Evolutionary conservation across 345 rosid species (phyloP).

Genomic region (Moricandia moricandioides): DNA sequence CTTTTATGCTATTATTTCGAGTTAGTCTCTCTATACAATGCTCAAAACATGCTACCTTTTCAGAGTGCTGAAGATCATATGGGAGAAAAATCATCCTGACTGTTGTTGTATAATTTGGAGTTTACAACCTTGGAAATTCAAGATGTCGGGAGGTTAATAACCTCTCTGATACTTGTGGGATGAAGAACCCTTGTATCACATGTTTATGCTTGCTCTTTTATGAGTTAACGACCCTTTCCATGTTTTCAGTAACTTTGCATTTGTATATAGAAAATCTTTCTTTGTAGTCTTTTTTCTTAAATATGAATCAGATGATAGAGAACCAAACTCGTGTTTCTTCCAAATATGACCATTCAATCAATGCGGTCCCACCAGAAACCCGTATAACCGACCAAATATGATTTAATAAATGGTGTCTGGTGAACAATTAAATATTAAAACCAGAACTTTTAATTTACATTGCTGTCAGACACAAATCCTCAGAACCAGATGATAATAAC

Average conservation of each 20-base stretch:
- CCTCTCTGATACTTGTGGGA: neutral
- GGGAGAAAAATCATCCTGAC: slow-evolving; percentile 21
- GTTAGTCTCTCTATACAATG: neutral
- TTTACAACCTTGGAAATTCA: neutral
- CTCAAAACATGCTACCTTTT: neutral
- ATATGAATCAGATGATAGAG: neutral
- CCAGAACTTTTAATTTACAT: no score
- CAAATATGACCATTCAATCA: no score
- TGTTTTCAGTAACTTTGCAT: slow-evolving; percentile 1
- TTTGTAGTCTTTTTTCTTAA: neutral
- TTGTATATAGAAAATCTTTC: slow-evolving; percentile 21
- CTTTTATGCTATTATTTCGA: neutral
- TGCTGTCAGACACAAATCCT: no score
- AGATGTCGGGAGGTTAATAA: neutral
- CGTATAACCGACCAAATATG: no score
- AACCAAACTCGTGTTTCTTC: neutral
- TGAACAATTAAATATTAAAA: no score
- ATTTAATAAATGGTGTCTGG: no score
- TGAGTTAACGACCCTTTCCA: neutral
- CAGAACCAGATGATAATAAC: no score
- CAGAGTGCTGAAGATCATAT: slow-evolving; percentile 16
- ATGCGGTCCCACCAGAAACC: no score
- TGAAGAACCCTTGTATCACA: neutral
- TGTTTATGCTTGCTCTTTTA: slow-evolving; percentile 3
- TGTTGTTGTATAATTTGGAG: neutral